These are phyloP conservation scores for Brasilioporus rufonigricans DNA, from an alignment of 768 basidiomycete species.

Conservation along the genomic window DNA sequence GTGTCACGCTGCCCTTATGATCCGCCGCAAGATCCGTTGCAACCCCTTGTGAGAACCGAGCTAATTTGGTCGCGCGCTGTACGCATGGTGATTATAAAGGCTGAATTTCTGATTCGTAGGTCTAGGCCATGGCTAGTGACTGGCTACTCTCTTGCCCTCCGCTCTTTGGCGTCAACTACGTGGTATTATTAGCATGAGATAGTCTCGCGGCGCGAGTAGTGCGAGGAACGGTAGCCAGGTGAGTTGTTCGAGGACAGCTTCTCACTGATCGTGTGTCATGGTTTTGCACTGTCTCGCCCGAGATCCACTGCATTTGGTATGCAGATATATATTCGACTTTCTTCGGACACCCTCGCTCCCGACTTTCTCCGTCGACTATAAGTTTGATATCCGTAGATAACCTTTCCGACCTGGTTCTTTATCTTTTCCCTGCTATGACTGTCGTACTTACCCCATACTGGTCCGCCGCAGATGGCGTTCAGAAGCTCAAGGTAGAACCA, in stretches of 20 bases:
- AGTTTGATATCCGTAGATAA: neutral
- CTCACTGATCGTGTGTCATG: slow-evolving; percentile 2
- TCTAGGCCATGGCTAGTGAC: no score
- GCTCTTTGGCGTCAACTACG: no score
- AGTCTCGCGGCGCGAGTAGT: no score
- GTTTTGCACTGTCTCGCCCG: neutral
- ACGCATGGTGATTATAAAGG: no score
- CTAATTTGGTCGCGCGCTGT: no score
- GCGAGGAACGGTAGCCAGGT: neutral
- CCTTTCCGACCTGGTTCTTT: neutral
- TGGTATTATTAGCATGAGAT: no score
- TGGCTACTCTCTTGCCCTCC: no score
- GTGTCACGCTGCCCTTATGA: slow-evolving; percentile 1
- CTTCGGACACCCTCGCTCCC: neutral
- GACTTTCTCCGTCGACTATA: slow-evolving; percentile 11
- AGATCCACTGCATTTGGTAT: slow-evolving; percentile 1
- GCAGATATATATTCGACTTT: neutral
- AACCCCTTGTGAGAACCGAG: no score
- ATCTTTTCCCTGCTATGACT: slow-evolving; percentile 40
- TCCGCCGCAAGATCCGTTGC: no score
- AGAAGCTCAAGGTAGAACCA: slow-evolving; percentile 62
- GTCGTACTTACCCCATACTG: slow-evolving; percentile 70
- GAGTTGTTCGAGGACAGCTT: neutral
- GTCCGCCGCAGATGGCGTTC: slow-evolving; percentile 55
- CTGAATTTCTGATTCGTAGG: no score